Evolutionary conservation across 148 eudicot genomes (phyloP).

Genomic region (Diospyros kaki): DNA sequence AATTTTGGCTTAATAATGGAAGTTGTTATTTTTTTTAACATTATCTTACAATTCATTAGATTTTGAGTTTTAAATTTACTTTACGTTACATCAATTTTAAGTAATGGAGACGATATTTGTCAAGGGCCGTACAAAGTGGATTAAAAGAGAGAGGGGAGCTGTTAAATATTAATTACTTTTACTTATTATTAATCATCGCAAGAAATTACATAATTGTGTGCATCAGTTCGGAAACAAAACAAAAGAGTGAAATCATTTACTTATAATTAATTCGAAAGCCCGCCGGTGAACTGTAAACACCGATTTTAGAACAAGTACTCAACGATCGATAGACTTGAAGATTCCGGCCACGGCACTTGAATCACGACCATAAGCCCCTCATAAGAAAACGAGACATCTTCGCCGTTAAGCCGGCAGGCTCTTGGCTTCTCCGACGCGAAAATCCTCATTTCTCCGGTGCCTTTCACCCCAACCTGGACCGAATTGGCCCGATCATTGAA

Average conservation of each 20-base stretch:
- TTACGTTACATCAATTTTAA: no score
- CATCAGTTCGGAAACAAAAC: neutral
- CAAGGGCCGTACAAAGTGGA: no score
- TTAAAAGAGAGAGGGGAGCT: neutral
- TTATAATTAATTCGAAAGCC: neutral
- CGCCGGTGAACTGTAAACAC: neutral
- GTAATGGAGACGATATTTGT: no score
- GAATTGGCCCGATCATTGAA: conserved; percentile 25
- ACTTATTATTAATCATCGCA: neutral
- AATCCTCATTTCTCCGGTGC: conserved; percentile 54
- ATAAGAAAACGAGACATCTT: conserved; percentile 36
- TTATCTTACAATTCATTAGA: no score
- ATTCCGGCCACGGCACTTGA: conserved; percentile 46
- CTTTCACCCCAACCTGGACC: conserved; percentile 56
- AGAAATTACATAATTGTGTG: neutral
- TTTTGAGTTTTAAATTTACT: no score
- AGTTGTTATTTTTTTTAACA: no score
- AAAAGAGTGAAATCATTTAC: neutral
- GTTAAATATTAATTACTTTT: neutral
- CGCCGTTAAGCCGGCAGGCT: conserved; percentile 40
- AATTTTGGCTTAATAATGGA: no score
- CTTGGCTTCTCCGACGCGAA: conserved; percentile 52
- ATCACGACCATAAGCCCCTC: conserved; percentile 34
- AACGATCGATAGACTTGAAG: conserved; percentile 31
- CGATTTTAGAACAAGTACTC: conserved; percentile 42